These are phyloP conservation scores for Penicillium verhagenii DNA, from an alignment of 495 filamentous ascomycete genomes.

Conservation along the genomic window DNA sequence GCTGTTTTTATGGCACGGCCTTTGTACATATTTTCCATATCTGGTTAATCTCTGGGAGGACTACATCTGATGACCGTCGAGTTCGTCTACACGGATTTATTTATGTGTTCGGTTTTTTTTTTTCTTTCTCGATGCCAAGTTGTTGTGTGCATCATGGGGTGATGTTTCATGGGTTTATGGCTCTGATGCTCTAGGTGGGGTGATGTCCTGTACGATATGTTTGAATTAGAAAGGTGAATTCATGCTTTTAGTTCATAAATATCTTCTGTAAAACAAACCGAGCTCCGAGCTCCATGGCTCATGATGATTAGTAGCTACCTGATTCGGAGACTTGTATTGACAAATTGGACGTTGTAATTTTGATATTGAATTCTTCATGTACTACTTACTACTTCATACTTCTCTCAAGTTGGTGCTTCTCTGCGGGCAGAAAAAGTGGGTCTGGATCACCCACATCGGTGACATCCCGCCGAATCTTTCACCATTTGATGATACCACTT, in stretches of 20 bases:
- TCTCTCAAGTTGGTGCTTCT: not conserved
- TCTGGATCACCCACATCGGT: not conserved
- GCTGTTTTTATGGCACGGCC: conserved; percentile 12
- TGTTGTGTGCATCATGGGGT: conserved; percentile 12
- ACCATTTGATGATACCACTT: conserved; percentile 1
- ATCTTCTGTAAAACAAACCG: not conserved
- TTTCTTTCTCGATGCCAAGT: conserved; percentile 9
- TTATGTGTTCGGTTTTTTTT: conserved; percentile 6
- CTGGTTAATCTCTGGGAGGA: conserved; percentile 14
- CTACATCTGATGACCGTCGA: conserved; percentile 19
- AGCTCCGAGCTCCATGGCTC: not conserved
- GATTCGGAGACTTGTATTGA: too few species aligned
- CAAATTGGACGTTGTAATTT: too few species aligned
- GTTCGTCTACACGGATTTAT: conserved; percentile 12
- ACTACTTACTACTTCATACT: too few species aligned
- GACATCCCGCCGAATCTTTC: conserved; percentile 4
- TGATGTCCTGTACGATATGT: conserved; percentile 23
- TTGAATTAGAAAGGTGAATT: conserved; percentile 15
- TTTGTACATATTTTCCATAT: conserved; percentile 28
- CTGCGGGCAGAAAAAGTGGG: conserved; percentile 1
- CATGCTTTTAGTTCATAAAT: conserved; percentile 17
- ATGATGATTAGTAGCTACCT: too few species aligned
- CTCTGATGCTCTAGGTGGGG: conserved; percentile 6
- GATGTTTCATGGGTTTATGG: conserved; percentile 7
- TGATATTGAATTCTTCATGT: too few species aligned